Evolutionary conservation across 495 filamentous ascomycete species (phyloP), one percentile per base, ranked within the genome.

Genomic region (Talaromyces ruber): DNA sequence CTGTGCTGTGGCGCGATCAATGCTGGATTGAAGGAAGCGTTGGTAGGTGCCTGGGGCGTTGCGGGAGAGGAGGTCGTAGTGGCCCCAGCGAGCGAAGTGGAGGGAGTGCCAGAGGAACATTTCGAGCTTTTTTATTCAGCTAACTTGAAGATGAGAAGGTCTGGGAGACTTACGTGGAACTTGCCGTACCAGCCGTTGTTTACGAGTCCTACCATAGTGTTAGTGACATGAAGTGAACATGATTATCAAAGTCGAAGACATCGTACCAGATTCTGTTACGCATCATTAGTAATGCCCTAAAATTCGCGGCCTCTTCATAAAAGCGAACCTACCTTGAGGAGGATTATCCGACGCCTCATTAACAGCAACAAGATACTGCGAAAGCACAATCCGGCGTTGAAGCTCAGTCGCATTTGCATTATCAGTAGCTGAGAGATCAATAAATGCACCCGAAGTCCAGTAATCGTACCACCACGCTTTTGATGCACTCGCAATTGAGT

Each of bases 51-150:
- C 68, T 2, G 79, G 79, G 12, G 80, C 60, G 61, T 71, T 78
- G 21, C 77, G 76, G 62, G 71, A 60, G 60, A 83, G 62, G 1
- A 84, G 66, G 21, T 71, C 70, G 51, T 72, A 79, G 39, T 77
- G 79, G 57, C 74, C 70, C 82, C 82, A 86, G 21, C 78, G 73
- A 7, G 76, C 74, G 68, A 81, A 84, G 25, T 81, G 83, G 7
- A 76, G 67, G 0, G 72, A 69, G 69, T 84, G 78, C 82, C 82
- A 84, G 61, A 82, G 69, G 30, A 73, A 66, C 82, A 84, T 84
- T 62, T 86, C 82, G 37, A 83, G 63, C 62, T 69, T 26, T n/a
- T 30, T 12, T 21, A 28, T 28, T 63, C 11, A 63, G 34, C 34
- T 37, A 9, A 6, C 3, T 14, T 37, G 32, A 4, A 37, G 32